phyloP scores from a whole-genome alignment of 306 rosid species.

The Dryas drummondii region DNA sequence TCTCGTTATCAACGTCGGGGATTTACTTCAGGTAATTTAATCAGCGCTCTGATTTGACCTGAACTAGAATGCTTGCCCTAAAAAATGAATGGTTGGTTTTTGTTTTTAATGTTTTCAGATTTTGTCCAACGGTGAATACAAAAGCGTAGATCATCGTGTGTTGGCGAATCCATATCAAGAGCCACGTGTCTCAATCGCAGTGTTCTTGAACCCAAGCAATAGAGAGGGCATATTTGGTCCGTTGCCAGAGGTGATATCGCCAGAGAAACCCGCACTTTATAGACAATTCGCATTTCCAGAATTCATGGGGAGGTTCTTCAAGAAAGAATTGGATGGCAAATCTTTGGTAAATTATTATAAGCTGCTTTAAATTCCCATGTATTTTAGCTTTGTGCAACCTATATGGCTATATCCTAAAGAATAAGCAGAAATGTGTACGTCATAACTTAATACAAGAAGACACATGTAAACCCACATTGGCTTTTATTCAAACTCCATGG shows the following conservation, averaged over 20 bases:
- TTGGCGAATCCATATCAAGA: slow-evolving; percentile 49
- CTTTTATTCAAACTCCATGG: too few relatives aligned
- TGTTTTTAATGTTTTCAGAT: slow-evolving; percentile 30
- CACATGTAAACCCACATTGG: too few relatives aligned
- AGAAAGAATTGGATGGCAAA: slow-evolving; percentile 60
- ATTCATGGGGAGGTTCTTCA: slow-evolving; percentile 55
- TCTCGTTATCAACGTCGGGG: slow-evolving; percentile 76
- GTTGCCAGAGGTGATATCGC: slow-evolving; percentile 61
- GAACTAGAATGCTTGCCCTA: too few relatives aligned
- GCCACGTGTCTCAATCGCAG: slow-evolving; percentile 52
- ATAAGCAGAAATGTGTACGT: too few relatives aligned
- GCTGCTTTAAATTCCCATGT: slow-evolving; percentile 17
- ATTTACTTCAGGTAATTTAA: slow-evolving; percentile 64
- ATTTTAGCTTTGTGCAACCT: neutral
- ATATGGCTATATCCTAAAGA: too few relatives aligned
- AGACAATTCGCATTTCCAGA: slow-evolving; percentile 44
- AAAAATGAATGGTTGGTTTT: too few relatives aligned
- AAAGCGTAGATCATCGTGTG: slow-evolving; percentile 76
- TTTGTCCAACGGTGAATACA: slow-evolving; percentile 58
- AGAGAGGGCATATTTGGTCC: slow-evolving; percentile 64
- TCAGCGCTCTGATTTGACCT: too few relatives aligned
- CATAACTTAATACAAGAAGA: too few relatives aligned
- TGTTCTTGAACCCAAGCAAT: slow-evolving; percentile 52
- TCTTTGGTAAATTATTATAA: slow-evolving; percentile 54
- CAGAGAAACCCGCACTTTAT: slow-evolving; percentile 50